Base-by-base conservation (phyloP, 2,329 filamentous ascomycete genomes). In the Epichloe sibirici region DNA sequence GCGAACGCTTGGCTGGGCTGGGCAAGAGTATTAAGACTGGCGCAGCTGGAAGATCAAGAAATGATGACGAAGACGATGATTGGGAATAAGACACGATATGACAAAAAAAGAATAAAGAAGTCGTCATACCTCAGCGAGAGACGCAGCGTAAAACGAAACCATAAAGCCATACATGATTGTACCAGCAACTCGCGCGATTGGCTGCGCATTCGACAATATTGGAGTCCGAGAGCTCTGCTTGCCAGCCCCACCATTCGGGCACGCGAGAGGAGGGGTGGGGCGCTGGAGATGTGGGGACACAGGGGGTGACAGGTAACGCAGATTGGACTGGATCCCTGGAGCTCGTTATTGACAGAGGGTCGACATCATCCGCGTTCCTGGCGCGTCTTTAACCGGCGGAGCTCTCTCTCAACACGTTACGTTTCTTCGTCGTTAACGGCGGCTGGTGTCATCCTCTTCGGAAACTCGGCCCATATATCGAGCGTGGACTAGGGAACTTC, bases 51-150 rank as follows among this genome's bases (percentile, higher is more conserved):
- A 69, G 69, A 55, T 69, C 72, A 53, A 71, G 68, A 60, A 63
- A 63, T 39, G 66, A 68, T 47, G 66, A 69, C 43, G 71, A 74
- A 53, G 73, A 79, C 38, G 78, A 82, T 28, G 79, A 82, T 59
- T 83, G 80, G 78, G 79, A 85, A 59, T 84, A 70, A 74, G 52
- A 3, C n/a, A 35, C n/a, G 15, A 21, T 3, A 17, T 43, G 11
- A 23, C 34, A 7, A 38, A 31, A 34, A 37, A 39, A 25, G 25
- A 25, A 12, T 1, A 51, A 34, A 35, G 6, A 8, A 31, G 12
- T 28, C 15, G 11, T 45, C 6, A 21, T 21, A 17, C n/a, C n/a
- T 11, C 6, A 31, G 42, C 15, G 6, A n/a, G 28, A 49, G 17
- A 21, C 6, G 42, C 49, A 51, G 12, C 40, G 5, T 38, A 13